phyloP scores from a whole-genome alignment of 1,284 basidiomycete species.

The Chalciporus sp. region DNA sequence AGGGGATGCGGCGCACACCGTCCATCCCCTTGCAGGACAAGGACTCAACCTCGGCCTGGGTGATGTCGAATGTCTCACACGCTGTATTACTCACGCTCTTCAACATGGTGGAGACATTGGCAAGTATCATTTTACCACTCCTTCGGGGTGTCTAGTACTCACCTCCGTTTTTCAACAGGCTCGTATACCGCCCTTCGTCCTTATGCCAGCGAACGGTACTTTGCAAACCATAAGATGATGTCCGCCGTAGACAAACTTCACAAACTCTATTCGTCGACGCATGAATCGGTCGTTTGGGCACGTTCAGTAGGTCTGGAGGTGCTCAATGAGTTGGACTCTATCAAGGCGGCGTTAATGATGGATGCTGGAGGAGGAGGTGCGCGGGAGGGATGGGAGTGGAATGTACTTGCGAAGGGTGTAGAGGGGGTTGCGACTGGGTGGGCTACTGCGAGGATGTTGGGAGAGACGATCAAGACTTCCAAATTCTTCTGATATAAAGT shows the following conservation, averaged over 20 bases:
- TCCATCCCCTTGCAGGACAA: conserved; percentile 97
- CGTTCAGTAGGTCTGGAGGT: conserved; percentile 88
- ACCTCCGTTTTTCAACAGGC: conserved; percentile 44
- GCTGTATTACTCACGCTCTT: conserved; percentile 61
- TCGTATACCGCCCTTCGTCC: conserved; percentile 74
- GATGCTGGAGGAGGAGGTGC: conserved; percentile 60
- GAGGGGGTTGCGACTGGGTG: conserved; percentile 36
- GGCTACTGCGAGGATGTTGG: conserved; percentile 30
- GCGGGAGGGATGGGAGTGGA: conserved; percentile 35
- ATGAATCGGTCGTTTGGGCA: conserved; percentile 78
- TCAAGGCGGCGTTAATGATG: conserved; percentile 86
- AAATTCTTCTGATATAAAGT: conserved; percentile 8
- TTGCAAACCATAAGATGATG: conserved; percentile 85
- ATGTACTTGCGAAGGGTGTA: conserved; percentile 38
- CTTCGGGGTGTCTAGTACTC: background rate
- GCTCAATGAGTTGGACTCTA: conserved; percentile 80
- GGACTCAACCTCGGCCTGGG: conserved; percentile 92
- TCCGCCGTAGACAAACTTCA: conserved; percentile 86
- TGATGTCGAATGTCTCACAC: conserved; percentile 76
- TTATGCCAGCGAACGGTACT: conserved; percentile 81
- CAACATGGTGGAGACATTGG: conserved; percentile 79
- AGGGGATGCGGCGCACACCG: conserved; percentile 95
- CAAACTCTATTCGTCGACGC: conserved; percentile 75
- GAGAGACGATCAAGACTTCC: conserved; percentile 22
- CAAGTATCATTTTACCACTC: conserved; percentile 33